Percentiles rank a stretch among this genome's conserved stretches.
Evolutionary conservation across 345 rosid species (phyloP).

Genomic region (Pelargonium nanum): DNA sequence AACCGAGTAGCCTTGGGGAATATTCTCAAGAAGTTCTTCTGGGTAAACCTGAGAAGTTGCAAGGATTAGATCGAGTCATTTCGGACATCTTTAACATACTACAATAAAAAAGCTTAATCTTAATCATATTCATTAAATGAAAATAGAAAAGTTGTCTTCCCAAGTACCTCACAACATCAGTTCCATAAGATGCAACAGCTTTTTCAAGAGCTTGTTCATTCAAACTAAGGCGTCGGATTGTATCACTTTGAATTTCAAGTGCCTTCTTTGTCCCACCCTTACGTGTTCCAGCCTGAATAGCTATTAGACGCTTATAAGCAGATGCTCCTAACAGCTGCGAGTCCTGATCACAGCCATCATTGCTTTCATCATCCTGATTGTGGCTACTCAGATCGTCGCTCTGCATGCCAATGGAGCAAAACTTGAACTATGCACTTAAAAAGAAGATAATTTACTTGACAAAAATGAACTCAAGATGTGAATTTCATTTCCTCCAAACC

Average conservation of each 20-base stretch:
- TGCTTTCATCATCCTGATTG: conserved; percentile 18
- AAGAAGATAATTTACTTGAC: not conserved
- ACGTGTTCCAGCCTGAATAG: conserved; percentile 51
- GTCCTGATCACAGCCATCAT: conserved; percentile 22
- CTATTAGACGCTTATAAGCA: conserved; percentile 39
- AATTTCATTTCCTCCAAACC: conserved; percentile 9
- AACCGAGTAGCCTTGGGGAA: conserved; percentile 63
- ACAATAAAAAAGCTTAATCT: not conserved
- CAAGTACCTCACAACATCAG: conserved; percentile 46
- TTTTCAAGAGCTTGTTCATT: conserved; percentile 55
- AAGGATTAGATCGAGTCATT: conserved; percentile 3
- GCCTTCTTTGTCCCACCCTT: conserved; percentile 38
- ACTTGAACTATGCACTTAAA: not conserved
- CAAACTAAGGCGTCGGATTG: conserved; percentile 51
- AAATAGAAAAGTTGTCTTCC: not conserved
- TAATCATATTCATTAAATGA: not conserved
- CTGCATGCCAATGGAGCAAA: conserved; percentile 17
- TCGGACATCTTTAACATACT: not conserved
- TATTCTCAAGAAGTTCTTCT: conserved; percentile 56
- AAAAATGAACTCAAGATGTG: not conserved
- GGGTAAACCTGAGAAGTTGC: conserved; percentile 44
- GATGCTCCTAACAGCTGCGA: conserved; percentile 18
- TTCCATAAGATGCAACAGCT: conserved; percentile 41
- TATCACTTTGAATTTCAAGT: conserved; percentile 36
- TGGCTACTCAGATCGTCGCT: conserved; percentile 31